A percentile compares a stretch with the other conserved stretches of the same genome.
Evolutionary conservation across 257 asterid species (phyloP).

Genomic region (Solanum virginianum): DNA sequence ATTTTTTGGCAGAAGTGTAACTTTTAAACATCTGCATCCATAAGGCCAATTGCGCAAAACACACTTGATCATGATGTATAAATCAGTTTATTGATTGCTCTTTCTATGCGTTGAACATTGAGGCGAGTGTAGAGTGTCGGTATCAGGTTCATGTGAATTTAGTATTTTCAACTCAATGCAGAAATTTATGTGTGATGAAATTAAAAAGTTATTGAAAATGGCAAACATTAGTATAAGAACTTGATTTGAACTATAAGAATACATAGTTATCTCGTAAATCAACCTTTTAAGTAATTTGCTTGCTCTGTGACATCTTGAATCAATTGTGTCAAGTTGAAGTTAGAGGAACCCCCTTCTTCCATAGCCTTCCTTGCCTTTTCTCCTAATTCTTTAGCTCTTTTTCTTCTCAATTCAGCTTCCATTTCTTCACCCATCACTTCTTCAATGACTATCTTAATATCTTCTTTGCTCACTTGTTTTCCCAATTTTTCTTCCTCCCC

Average conservation of each 20-base stretch:
- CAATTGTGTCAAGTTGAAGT: conserved; percentile 2
- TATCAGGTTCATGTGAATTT: too few relatives aligned
- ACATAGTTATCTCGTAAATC: not conserved
- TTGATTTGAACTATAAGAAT: not conserved
- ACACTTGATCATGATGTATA: too few relatives aligned
- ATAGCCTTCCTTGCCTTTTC: conserved; percentile 19
- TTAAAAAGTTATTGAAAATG: too few relatives aligned
- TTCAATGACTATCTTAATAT: conserved; percentile 11
- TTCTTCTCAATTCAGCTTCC: conserved; percentile 20
- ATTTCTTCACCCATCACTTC: conserved; percentile 13
- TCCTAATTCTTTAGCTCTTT: conserved; percentile 15
- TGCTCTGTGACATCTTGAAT: conserved; percentile 20
- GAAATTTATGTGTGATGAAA: too few relatives aligned
- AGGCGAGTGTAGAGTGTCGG: too few relatives aligned
- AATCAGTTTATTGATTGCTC: too few relatives aligned
- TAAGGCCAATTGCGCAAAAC: too few relatives aligned
- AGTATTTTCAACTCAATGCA: too few relatives aligned
- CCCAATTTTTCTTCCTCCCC: conserved; percentile 2
- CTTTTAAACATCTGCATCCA: too few relatives aligned
- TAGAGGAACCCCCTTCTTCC: conserved; percentile 31
- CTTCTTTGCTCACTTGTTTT: conserved; percentile 7
- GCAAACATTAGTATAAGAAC: too few relatives aligned
- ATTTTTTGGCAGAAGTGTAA: too few relatives aligned
- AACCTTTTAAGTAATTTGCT: not conserved
- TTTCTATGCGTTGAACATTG: too few relatives aligned